These are phyloP conservation scores for Gryganskiella cystojenkinii DNA, from an alignment of 192 early-diverging fungal genomes.

Conservation along the genomic window DNA sequence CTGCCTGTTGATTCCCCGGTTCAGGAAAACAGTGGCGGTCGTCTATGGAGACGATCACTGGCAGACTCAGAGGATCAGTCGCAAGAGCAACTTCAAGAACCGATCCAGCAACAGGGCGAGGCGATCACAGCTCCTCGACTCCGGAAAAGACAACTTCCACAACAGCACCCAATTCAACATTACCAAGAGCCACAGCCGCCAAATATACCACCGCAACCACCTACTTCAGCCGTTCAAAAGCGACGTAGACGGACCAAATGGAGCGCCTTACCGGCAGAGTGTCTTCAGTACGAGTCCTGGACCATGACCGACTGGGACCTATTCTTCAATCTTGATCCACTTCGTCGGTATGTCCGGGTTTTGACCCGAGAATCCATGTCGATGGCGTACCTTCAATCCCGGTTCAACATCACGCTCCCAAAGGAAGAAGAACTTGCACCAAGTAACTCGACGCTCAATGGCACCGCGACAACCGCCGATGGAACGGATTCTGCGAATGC, in stretches of 20 bases:
- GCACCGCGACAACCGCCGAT: background rate
- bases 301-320: conserved; percentile 66
- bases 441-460: too few species aligned
- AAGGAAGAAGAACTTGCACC: conserved; percentile 12
- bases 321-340: conserved; percentile 58
- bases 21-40: background rate
- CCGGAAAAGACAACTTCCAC: background rate
- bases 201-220: background rate
- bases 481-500: background rate
- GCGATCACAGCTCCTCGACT: background rate
- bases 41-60: background rate
- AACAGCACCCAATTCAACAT: conserved; percentile 8
- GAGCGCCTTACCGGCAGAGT: conserved; percentile 57
- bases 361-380: conserved; percentile 48
- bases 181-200: background rate
- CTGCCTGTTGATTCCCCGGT: conserved; percentile 1
- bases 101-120: background rate
- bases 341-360: conserved; percentile 54
- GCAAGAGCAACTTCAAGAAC: background rate
- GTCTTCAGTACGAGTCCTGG: conserved; percentile 64
- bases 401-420: conserved; percentile 24
- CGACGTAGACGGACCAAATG: conserved; percentile 4
- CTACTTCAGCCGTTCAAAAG: background rate
- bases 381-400: conserved; percentile 26
- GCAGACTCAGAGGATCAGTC: too few species aligned